Evolutionary conservation across 306 rosid genomes (phyloP).

Genomic region (Fragaria iinumae): DNA sequence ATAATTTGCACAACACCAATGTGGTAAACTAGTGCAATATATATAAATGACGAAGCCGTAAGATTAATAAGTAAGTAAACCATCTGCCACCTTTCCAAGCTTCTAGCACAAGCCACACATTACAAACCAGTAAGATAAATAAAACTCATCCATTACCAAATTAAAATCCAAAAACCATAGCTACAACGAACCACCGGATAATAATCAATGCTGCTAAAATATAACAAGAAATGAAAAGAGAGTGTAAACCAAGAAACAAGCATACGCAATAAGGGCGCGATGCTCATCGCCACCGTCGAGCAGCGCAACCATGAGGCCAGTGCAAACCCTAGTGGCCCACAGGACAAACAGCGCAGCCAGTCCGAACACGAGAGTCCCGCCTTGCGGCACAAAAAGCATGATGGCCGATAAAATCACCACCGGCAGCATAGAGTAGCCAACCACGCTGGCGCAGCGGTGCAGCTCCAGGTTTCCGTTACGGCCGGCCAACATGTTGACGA

Average conservation of each 20-base stretch:
- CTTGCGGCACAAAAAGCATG: constrained; percentile 70
- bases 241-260: constrained; percentile 86
- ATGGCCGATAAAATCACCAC: constrained; percentile 75
- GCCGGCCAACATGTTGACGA: constrained; percentile 93
- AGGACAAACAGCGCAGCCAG: constrained; percentile 61
- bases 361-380: constrained; percentile 47
- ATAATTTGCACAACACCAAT: too few species aligned
- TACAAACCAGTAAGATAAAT: too few species aligned
- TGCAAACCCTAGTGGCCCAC: constrained; percentile 86
- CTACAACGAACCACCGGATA: constrained; percentile 10
- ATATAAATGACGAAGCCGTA: too few species aligned
- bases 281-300: constrained; percentile 94
- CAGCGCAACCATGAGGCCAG: constrained; percentile 74
- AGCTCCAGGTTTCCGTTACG: constrained; percentile 78
- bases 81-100: too few species aligned
- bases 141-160: too few species aligned
- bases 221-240: constrained; percentile 84
- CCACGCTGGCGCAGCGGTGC: constrained; percentile 89
- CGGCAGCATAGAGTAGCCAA: constrained; percentile 84
- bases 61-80: too few species aligned
- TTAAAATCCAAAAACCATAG: not conserved
- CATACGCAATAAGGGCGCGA: constrained; percentile 83
- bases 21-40: too few species aligned
- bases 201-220: constrained; percentile 45
- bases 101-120: too few species aligned